A percentile compares a stretch with the other conserved stretches of the same genome.
phyloP scores from a whole-genome alignment of 352 stramenopile species.

The Phytophthora parvispora region DNA sequence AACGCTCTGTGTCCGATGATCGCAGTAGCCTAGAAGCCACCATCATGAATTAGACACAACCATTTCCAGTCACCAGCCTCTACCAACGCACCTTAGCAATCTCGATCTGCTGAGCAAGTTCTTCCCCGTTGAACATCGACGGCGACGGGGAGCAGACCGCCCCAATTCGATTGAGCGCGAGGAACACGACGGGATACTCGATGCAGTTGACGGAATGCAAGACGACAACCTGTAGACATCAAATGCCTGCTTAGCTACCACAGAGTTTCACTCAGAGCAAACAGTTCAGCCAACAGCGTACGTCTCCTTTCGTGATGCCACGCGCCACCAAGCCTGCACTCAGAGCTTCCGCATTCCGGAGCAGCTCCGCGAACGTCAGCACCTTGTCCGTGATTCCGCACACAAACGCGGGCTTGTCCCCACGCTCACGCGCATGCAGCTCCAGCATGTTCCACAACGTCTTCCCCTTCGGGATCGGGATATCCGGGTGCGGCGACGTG shows the following conservation, averaged over 20 bases:
- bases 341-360: too few relatives aligned
- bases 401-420: slow-evolving; percentile 43
- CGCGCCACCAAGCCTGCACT: too few relatives aligned
- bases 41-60: not conserved
- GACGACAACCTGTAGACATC: too few relatives aligned
- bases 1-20: slow-evolving; percentile 22
- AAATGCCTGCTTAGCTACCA: too few relatives aligned
- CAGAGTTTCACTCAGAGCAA: too few relatives aligned
- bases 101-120: slow-evolving; percentile 45
- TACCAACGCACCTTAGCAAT: slow-evolving; percentile 28
- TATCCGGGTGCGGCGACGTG: slow-evolving; percentile 36
- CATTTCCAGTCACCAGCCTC: too few relatives aligned
- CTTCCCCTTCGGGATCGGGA: slow-evolving; percentile 32
- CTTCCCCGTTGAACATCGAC: too few relatives aligned
- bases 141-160: slow-evolving; percentile 51
- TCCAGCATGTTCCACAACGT: slow-evolving; percentile 51
- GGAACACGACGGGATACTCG: slow-evolving; percentile 56
- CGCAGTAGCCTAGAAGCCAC: slow-evolving; percentile 14
- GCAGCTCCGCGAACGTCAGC: too few relatives aligned
- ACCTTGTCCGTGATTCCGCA: too few relatives aligned
- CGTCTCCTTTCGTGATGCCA: too few relatives aligned
- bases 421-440: slow-evolving; percentile 25
- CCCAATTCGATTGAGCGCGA: slow-evolving; percentile 55
- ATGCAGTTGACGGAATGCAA: too few relatives aligned
- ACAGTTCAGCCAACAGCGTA: too few relatives aligned